Conservation (phyloP, 83 land plant genomes). For the Diphasiastrum complanatum region DNA sequence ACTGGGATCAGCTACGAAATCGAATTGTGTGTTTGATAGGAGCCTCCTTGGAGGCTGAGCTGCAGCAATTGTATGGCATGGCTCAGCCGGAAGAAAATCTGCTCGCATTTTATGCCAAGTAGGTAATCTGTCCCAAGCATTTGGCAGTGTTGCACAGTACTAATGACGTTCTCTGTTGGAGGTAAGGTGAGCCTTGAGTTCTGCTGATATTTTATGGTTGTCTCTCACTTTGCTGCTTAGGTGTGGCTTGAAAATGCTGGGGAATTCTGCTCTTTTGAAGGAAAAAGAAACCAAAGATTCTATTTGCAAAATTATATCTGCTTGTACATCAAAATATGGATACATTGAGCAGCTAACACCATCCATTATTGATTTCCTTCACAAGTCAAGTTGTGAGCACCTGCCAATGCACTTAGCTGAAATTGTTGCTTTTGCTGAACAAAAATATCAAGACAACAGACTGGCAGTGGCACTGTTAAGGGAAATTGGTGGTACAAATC, state of each 20-base stretch:
- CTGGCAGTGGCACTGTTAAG: slow-evolving; percentile 63
- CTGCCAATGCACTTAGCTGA: slow-evolving; percentile 66
- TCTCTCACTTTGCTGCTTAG: slow-evolving; percentile 26
- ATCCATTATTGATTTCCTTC: slow-evolving; percentile 70
- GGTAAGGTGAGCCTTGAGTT: background rate
- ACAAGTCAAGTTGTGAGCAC: slow-evolving; percentile 81
- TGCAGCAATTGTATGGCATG: slow-evolving; percentile 69
- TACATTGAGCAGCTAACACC: slow-evolving; percentile 64
- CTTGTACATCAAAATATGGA: slow-evolving; percentile 68
- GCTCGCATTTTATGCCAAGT: slow-evolving; percentile 73
- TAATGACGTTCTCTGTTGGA: background rate
- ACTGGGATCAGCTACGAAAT: slow-evolving; percentile 71
- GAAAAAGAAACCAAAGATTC: slow-evolving; percentile 65
- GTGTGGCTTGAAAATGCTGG: slow-evolving; percentile 56
- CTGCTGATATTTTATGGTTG: background rate
- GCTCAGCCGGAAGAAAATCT: slow-evolving; percentile 72
- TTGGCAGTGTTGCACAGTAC: slow-evolving; percentile 3
- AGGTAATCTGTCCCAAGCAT: slow-evolving; percentile 15
- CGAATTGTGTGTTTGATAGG: slow-evolving; percentile 62
- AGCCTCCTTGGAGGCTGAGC: slow-evolving; percentile 72
- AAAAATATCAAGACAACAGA: slow-evolving; percentile 66
- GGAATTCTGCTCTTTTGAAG: slow-evolving; percentile 54
- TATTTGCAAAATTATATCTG: slow-evolving; percentile 63
- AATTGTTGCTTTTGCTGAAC: slow-evolving; percentile 57
- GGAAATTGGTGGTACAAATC: slow-evolving; percentile 78